Evolutionary conservation across 495 filamentous ascomycete genomes (phyloP).

Genomic region (Alectoria sarmentosa): DNA sequence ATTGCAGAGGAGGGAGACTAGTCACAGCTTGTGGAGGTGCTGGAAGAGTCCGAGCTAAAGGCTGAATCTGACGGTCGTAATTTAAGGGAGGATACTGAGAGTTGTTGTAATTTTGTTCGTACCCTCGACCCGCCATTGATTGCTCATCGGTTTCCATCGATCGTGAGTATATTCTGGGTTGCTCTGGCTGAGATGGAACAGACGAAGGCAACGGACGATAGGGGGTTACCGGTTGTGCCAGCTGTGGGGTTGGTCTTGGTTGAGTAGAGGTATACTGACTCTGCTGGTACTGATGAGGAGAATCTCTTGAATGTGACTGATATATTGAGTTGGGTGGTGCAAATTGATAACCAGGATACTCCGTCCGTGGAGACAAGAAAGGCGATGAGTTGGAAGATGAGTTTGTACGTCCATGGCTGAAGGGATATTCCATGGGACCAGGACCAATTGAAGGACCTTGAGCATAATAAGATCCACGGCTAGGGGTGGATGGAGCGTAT

Average conservation of each 20-base stretch:
- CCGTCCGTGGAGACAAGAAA: slow-evolving; percentile 21
- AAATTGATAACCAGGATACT: slow-evolving; percentile 14
- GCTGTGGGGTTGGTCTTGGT: slow-evolving; percentile 12
- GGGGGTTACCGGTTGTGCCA: slow-evolving; percentile 18
- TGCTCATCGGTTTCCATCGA: slow-evolving; percentile 16
- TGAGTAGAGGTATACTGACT: slow-evolving; percentile 17
- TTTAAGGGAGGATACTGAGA: slow-evolving; percentile 4
- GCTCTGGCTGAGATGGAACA: slow-evolving; percentile 11
- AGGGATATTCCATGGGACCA: slow-evolving; percentile 18
- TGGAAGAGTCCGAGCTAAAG: slow-evolving; percentile 16
- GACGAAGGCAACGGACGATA: slow-evolving; percentile 16
- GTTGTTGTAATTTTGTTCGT: slow-evolving; percentile 6
- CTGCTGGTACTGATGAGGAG: slow-evolving; percentile 16
- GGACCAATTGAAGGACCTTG: slow-evolving; percentile 17
- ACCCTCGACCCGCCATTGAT: slow-evolving; percentile 4
- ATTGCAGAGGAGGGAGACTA: slow-evolving; percentile 21
- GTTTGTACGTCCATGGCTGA: slow-evolving; percentile 18
- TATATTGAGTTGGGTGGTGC: slow-evolving; percentile 17
- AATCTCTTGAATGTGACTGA: slow-evolving; percentile 14
- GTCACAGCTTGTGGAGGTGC: slow-evolving; percentile 13
- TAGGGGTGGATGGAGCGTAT: slow-evolving; percentile 16
- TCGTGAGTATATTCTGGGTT: slow-evolving; percentile 9
- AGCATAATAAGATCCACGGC: slow-evolving; percentile 15
- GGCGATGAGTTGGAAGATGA: slow-evolving; percentile 27
- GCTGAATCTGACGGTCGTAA: slow-evolving; percentile 15